A percentile compares a stretch with the other conserved stretches of the same genome.
These are phyloP conservation scores for Hymenoscyphus scutula DNA, from an alignment of 2,329 filamentous ascomycete species.

Conservation along the genomic window DNA sequence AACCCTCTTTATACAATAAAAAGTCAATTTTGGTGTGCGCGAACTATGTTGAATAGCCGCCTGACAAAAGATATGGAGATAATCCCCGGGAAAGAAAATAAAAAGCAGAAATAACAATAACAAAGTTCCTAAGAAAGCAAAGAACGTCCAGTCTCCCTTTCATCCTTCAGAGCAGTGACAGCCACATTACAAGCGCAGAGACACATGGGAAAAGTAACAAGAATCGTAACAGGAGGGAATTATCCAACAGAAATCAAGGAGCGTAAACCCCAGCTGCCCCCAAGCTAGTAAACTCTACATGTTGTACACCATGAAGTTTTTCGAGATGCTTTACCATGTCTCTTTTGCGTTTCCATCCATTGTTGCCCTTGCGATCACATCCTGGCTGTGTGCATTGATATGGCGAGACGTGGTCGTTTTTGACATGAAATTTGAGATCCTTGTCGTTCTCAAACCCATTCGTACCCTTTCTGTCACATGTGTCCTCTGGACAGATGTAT, in stretches of 20 bases:
- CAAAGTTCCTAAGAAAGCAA: too few relatives aligned
- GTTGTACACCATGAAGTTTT: conserved; percentile 11
- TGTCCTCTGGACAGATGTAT: conserved; percentile 4
- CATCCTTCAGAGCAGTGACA: background rate
- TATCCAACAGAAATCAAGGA: background rate
- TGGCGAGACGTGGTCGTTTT: conserved; percentile 20
- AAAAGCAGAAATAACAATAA: background rate
- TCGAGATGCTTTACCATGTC: conserved; percentile 25
- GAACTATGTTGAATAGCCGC: background rate
- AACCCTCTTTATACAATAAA: too few relatives aligned
- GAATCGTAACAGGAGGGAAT: background rate
- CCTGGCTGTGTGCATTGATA: conserved; percentile 21
- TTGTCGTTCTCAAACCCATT: conserved; percentile 17
- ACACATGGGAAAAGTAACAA: too few relatives aligned
- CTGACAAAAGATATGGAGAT: background rate
- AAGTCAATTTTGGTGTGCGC: too few relatives aligned
- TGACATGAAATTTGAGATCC: conserved; percentile 18
- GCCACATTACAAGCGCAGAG: background rate
- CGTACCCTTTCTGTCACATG: conserved; percentile 13
- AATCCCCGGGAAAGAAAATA: background rate
- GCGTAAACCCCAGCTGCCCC: background rate
- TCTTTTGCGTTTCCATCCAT: conserved; percentile 20
- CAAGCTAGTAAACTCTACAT: background rate
- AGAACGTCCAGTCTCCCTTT: background rate
- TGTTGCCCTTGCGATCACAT: conserved; percentile 22